Evolutionary conservation across 805 yeast species (phyloP).

Genomic region (Ogataea zsoltii): DNA sequence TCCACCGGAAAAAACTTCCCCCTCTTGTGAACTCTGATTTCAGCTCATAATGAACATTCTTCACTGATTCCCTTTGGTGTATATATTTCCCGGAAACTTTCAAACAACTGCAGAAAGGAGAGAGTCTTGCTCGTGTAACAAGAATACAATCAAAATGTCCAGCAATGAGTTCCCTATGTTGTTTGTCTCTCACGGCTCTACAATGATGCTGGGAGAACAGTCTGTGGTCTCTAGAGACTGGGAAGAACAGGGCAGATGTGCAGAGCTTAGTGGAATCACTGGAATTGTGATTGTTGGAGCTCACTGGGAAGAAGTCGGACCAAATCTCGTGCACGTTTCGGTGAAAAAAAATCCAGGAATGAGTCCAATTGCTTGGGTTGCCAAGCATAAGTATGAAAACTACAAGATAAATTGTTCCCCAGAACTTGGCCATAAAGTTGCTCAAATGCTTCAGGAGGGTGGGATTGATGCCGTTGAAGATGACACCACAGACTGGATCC

Average conservation of each 20-base stretch:
- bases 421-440: constrained; percentile 10
- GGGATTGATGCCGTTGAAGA: constrained; percentile 13
- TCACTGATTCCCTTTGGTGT: too few species aligned
- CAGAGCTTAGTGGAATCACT: constrained; percentile 9
- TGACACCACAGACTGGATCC: constrained; percentile 14
- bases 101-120: too few species aligned
- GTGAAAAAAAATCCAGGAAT: constrained; percentile 9
- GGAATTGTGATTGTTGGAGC: constrained; percentile 14
- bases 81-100: too few species aligned
- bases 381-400: constrained; percentile 5
- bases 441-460: constrained; percentile 5
- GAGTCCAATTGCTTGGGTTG: constrained; percentile 14
- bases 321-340: constrained; percentile 10
- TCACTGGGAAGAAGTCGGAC: constrained; percentile 14
- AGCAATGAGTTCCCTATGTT: constrained; percentile 8
- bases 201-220: constrained; percentile 15
- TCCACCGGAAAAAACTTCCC: constrained; percentile 4
- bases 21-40: too few species aligned
- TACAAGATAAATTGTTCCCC: constrained; percentile 12
- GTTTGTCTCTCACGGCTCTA: constrained; percentile 14
- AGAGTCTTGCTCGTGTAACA: too few species aligned
- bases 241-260: constrained; percentile 14
- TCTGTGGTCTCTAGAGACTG: constrained; percentile 12
- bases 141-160: constrained; percentile 1
- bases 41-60: too few species aligned